Evolutionary conservation across 2,329 filamentous ascomycete genomes (phyloP).

Genomic region (Tothia fuscella): DNA sequence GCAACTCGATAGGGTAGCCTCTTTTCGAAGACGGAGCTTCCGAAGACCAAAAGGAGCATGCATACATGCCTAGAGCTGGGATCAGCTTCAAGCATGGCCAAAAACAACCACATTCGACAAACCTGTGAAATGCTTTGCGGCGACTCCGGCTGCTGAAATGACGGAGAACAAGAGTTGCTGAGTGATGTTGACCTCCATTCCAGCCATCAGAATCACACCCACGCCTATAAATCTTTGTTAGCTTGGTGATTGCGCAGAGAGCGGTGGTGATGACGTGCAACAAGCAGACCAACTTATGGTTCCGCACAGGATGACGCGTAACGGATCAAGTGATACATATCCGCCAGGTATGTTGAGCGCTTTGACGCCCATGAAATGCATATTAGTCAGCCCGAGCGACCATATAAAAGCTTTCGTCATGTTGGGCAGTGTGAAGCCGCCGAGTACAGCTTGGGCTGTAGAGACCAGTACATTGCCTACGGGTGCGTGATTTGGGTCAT

Average conservation of each 20-base stretch:
- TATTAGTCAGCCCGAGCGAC: constrained; percentile 22
- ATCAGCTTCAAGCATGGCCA: no score
- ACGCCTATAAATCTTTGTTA: constrained; percentile 15
- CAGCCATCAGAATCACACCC: constrained; percentile 21
- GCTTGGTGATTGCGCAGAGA: no score
- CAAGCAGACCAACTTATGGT: constrained; percentile 23
- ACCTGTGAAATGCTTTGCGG: constrained; percentile 25
- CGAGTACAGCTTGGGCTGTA: constrained; percentile 15
- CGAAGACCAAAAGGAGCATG: constrained; percentile 16
- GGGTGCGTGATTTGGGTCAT: background rate
- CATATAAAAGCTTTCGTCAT: constrained; percentile 22
- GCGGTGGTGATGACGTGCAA: background rate
- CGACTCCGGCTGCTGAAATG: constrained; percentile 23
- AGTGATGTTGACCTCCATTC: constrained; percentile 22
- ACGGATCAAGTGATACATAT: constrained; percentile 17
- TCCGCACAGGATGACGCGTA: constrained; percentile 19
- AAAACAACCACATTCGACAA: no score
- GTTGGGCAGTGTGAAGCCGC: constrained; percentile 17
- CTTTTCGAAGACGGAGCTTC: constrained; percentile 14
- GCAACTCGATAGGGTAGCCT: constrained; percentile 23
- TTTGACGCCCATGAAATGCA: constrained; percentile 23
- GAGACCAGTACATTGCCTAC: constrained; percentile 15
- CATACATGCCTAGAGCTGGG: background rate
- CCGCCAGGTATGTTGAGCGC: constrained; percentile 22
- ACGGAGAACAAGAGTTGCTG: constrained; percentile 23